Conservation (phyloP, 2,329 filamentous ascomycete species). For the Pestalotiopsis sp. region DNA sequence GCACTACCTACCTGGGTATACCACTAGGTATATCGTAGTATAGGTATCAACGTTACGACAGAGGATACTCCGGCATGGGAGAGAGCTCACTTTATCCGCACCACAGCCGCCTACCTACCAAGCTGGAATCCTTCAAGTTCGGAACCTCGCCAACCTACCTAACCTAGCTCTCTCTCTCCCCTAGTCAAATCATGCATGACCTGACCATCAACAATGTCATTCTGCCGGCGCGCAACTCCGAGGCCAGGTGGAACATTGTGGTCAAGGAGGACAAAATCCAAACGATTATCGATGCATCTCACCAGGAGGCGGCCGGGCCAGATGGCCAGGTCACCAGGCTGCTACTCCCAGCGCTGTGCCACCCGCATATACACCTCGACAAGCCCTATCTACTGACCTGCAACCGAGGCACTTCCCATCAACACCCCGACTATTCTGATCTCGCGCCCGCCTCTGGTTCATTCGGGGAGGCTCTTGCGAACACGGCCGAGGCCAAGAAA, state of each 20-base stretch:
- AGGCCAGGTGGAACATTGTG: slow-evolving; percentile 21
- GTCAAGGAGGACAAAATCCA: slow-evolving; percentile 21
- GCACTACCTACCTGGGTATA: too few relatives aligned
- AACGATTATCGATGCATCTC: slow-evolving; percentile 19
- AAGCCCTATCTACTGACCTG: slow-evolving; percentile 61
- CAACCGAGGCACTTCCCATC: slow-evolving; percentile 21
- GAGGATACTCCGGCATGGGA: too few relatives aligned
- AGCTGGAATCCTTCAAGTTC: neutral
- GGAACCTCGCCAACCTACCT: neutral
- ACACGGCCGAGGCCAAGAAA: slow-evolving; percentile 57
- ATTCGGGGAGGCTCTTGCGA: slow-evolving; percentile 66
- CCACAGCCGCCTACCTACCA: neutral
- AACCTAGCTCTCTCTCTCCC: neutral
- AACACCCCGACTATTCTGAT: slow-evolving; percentile 59
- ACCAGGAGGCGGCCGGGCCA: slow-evolving; percentile 3
- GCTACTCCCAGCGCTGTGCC: slow-evolving; percentile 55
- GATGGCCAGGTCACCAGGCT: slow-evolving; percentile 26
- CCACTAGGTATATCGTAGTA: neutral
- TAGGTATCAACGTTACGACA: neutral
- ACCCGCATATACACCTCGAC: slow-evolving; percentile 75
- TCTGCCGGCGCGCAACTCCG: slow-evolving; percentile 14
- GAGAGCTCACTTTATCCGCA: neutral
- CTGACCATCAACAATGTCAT: slow-evolving; percentile 22
- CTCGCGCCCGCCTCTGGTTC: slow-evolving; percentile 62
- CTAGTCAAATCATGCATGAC: neutral